Percentiles rank a stretch among this genome's conserved stretches.
Conservation (phyloP, 139 green algal species). For the Coelastrella sp. region DNA sequence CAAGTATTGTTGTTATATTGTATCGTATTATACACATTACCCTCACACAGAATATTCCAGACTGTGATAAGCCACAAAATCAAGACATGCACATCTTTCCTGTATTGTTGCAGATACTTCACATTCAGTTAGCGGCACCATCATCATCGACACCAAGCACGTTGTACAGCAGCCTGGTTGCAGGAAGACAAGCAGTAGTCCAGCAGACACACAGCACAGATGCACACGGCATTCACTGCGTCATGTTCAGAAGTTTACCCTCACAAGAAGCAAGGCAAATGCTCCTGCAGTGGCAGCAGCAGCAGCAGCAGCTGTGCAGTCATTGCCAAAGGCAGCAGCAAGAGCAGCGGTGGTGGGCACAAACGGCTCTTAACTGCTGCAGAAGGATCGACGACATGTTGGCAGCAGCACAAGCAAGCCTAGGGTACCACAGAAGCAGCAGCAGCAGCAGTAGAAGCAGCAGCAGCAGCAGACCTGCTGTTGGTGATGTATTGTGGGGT, state of each 20-base stretch:
- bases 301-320: not conserved
- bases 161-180: slow-evolving; percentile 6
- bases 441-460: slow-evolving; percentile 19
- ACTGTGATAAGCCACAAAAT: not conserved
- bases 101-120: slow-evolving; percentile 6
- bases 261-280: not conserved
- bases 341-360: slow-evolving; percentile 25
- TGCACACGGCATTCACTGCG: not conserved
- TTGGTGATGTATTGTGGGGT: not conserved
- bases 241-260: slow-evolving; percentile 31
- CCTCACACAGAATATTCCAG: no score
- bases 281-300: not conserved
- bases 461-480: not conserved
- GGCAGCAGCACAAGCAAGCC: not conserved
- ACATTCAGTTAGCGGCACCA: slow-evolving; percentile 9
- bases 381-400: not conserved
- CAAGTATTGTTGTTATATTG: no score
- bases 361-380: not conserved
- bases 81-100: no score
- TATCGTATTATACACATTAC: no score
- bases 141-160: not conserved
- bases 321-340: not conserved
- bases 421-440: not conserved
- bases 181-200: slow-evolving; percentile 12
- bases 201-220: not conserved